Conservation (phyloP, 208 protist genomes). For the Wallacemonas rigidus region DNA sequence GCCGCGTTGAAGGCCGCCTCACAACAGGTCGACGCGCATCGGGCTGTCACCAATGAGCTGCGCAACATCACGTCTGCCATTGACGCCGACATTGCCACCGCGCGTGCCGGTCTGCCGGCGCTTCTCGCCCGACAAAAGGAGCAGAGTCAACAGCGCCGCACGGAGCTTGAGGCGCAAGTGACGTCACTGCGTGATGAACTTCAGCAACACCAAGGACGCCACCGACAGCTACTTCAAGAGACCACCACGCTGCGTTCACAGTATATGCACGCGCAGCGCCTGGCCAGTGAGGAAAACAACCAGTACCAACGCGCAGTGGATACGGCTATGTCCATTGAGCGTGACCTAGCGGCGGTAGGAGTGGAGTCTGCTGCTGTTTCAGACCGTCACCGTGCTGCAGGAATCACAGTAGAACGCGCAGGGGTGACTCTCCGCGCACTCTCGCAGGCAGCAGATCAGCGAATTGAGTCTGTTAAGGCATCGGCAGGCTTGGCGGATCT, state of each 20-base stretch:
- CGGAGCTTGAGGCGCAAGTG: slow-evolving; percentile 6
- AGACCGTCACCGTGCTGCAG: slow-evolving; percentile 4
- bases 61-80: background rate
- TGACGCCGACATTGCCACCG: slow-evolving; percentile 4
- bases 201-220: background rate
- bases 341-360: slow-evolving; percentile 15
- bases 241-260: slow-evolving; percentile 32
- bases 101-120: slow-evolving; percentile 8
- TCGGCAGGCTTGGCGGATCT: slow-evolving; percentile 44
- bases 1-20: slow-evolving; percentile 12
- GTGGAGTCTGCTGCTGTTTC: slow-evolving; percentile 1
- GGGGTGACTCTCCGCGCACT: slow-evolving; percentile 46
- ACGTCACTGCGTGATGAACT: slow-evolving; percentile 13
- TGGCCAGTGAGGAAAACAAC: slow-evolving; percentile 12
- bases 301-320: background rate
- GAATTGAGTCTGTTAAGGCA: slow-evolving; percentile 30
- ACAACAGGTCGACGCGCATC: slow-evolving; percentile 28
- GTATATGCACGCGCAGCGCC: slow-evolving; percentile 21
- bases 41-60: background rate
- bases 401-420: slow-evolving; percentile 18
- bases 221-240: slow-evolving; percentile 32
- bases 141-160: slow-evolving; percentile 3
- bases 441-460: slow-evolving; percentile 40
- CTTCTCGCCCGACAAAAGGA: background rate
- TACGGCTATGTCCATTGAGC: slow-evolving; percentile 15